Evolutionary conservation across 192 early-diverging fungal genomes (phyloP), one percentile per base, ranked within the genome.

Genomic region (Physocladia obscura): DNA sequence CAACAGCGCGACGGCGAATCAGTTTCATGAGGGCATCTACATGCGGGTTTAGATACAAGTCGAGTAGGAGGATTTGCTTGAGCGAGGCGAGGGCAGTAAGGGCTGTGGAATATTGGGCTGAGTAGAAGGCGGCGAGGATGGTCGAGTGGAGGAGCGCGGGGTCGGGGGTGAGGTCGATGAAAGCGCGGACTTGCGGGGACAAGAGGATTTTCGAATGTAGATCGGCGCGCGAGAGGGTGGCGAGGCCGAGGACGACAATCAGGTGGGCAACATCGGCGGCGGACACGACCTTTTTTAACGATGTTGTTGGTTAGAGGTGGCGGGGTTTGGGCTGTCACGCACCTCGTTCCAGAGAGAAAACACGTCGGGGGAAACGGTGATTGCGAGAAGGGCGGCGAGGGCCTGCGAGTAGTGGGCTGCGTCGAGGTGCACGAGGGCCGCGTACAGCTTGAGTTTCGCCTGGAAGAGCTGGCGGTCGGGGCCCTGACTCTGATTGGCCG

Each of bases 261-360:
- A 92, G 93, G 2, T 89, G 79, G 30, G 93, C 93, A 62, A 95
- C 81, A 69, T 95, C 94, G 62, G 89, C 89, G n/a, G 89, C 77
- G 1, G 92, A 81, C 30, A 94, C 60, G 34, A 78, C 64, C 80
- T 81, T 22, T 22, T 5, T 6, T 11, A 13, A 54, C 6, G 51
- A 26, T 24, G 59, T 44, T 37, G 3, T 40, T 62, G 0, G 44
- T 5, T 40, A 62, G 22, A 44, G n/a, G 40, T 44, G 8, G n/a
- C n/a, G 40, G 40, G 40, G n/a, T n/a, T 44, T 8, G 11, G n/a
- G n/a, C 8, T n/a, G n/a, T 44, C n/a, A 13, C 8, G 40, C 40
- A 44, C 40, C 40, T 44, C 40, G 40, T 44, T 44, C 40, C 40
- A 44, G n/a, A n/a, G 8, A 13, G 11, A 8, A 44, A 44, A n/a